Evolutionary conservation across 2,329 filamentous ascomycete genomes (phyloP).

Genomic region (Thelonectria blattea): DNA sequence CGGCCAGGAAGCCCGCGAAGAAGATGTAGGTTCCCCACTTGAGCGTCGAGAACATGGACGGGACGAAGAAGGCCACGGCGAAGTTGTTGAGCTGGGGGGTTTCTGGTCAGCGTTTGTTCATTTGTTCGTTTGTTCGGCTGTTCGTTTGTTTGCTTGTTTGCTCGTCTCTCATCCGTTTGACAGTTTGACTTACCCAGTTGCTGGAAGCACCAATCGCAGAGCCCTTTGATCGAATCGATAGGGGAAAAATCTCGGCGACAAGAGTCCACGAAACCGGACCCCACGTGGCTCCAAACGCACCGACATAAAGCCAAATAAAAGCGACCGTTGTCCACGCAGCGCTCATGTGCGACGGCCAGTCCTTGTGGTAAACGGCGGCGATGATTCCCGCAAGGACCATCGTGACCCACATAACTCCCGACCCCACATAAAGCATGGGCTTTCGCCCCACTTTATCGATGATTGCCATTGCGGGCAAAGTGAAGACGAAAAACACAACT

Average conservation of each 20-base stretch:
- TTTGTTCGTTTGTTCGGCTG: too few species aligned
- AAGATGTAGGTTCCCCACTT: conserved; percentile 64
- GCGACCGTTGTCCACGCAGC: conserved; percentile 49
- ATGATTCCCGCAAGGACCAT: conserved; percentile 50
- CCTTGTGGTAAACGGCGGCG: conserved; percentile 45
- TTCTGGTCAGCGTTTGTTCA: not conserved
- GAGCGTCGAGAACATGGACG: conserved; percentile 45
- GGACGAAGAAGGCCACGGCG: conserved; percentile 52
- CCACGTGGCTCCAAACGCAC: conserved; percentile 51
- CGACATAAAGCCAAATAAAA: conserved; percentile 57
- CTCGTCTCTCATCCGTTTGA: not conserved
- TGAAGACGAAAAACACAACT: conserved; percentile 65
- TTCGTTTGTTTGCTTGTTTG: too few species aligned
- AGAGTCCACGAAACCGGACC: conserved; percentile 56
- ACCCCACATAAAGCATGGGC: conserved; percentile 46
- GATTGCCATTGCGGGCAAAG: conserved; percentile 43
- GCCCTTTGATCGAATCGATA: conserved; percentile 52
- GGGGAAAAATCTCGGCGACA: conserved; percentile 54
- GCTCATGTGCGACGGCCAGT: conserved; percentile 44
- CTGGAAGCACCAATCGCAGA: conserved; percentile 49
- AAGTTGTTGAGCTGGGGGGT: conserved; percentile 49
- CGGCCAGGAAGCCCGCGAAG: conserved; percentile 57
- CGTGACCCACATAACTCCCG: conserved; percentile 46
- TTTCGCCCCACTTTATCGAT: conserved; percentile 51
- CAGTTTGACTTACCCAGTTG: conserved; percentile 46